A percentile compares a stretch with the other conserved stretches of the same genome.
Conservation (phyloP, 345 rosid species). For the Brassica rapa region DNA sequence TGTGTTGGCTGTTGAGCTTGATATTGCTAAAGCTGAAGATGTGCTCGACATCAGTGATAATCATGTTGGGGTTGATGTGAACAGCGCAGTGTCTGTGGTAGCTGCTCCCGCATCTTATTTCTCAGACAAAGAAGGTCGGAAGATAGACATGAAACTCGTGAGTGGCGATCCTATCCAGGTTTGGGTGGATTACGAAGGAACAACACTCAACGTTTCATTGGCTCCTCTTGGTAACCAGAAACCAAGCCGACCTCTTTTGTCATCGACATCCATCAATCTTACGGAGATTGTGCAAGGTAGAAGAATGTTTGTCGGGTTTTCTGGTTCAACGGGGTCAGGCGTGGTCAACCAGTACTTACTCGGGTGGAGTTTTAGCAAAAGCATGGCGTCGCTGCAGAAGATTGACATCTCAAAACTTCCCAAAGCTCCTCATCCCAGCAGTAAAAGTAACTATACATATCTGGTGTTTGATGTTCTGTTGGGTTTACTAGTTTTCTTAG, state of each 20-base stretch:
- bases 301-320: constrained; percentile 36
- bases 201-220: constrained; percentile 49
- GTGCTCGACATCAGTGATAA: constrained; percentile 47
- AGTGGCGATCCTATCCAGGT: constrained; percentile 54
- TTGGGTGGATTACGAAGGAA: constrained; percentile 63
- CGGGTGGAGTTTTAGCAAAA: constrained; percentile 69
- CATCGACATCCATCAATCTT: constrained; percentile 42
- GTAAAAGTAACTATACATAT: background rate
- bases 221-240: constrained; percentile 42
- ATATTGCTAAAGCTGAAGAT: constrained; percentile 47
- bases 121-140: constrained; percentile 29
- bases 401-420: constrained; percentile 46
- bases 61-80: constrained; percentile 69
- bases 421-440: constrained; percentile 35
- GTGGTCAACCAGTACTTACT: constrained; percentile 15
- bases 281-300: constrained; percentile 45
- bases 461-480: constrained; percentile 32
- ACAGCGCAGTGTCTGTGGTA: constrained; percentile 38
- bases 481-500: constrained; percentile 25
- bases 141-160: constrained; percentile 39
- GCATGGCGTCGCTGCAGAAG: constrained; percentile 38
- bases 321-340: background rate
- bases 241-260: constrained; percentile 58
- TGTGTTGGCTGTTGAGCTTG: constrained; percentile 62
- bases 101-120: constrained; percentile 47